Conservation (phyloP, 495 filamentous ascomycete species). For the Aspergillus diversus region DNA sequence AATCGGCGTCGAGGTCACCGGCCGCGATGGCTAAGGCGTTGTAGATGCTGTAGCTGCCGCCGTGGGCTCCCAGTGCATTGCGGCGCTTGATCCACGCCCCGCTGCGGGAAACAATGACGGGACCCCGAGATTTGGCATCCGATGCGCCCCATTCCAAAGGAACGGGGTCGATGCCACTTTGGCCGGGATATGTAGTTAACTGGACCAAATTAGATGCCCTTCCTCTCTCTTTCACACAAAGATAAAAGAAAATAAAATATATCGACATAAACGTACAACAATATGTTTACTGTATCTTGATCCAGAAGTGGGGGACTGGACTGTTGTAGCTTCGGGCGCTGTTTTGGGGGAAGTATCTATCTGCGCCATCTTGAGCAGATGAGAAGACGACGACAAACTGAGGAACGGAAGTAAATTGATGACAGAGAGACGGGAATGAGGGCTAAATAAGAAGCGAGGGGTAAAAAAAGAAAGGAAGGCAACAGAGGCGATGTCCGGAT, state of each 20-base stretch:
- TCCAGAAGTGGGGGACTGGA: constrained; percentile 29
- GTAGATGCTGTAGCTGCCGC: constrained; percentile 97
- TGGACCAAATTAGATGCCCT: constrained; percentile 16
- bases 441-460: constrained; percentile 4
- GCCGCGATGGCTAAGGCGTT: constrained; percentile 92
- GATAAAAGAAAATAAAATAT: neutral
- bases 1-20: constrained; percentile 80
- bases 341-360: constrained; percentile 24
- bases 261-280: constrained; percentile 35
- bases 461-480: constrained; percentile 14
- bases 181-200: constrained; percentile 89
- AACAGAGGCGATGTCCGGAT: constrained; percentile 3
- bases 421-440: constrained; percentile 10
- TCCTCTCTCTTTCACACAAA: neutral
- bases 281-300: constrained; percentile 49
- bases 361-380: constrained; percentile 26
- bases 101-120: constrained; percentile 85
- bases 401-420: constrained; percentile 12
- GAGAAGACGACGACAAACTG: neutral
- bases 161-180: constrained; percentile 89
- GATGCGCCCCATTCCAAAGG: constrained; percentile 84
- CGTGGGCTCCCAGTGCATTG: constrained; percentile 90
- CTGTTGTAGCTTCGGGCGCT: constrained; percentile 27
- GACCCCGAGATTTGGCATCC: constrained; percentile 75
- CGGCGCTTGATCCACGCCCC: constrained; percentile 77